Conservation (phyloP, 1,284 basidiomycete genomes). For the Omphalotus olearius region DNA sequence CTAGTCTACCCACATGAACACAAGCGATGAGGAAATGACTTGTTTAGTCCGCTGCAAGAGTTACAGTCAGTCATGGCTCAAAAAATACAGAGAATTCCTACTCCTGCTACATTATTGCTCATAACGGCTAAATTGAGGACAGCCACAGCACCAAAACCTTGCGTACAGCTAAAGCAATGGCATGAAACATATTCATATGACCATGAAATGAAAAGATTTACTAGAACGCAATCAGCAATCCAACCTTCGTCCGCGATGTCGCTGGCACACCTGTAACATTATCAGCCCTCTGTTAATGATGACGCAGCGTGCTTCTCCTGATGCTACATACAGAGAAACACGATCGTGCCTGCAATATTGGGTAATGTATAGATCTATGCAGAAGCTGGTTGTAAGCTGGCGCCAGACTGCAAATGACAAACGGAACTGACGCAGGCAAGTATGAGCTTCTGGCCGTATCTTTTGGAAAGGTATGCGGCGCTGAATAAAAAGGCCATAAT, state of each 20-base stretch:
- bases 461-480: slow-evolving; percentile 39
- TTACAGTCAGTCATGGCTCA: not conserved
- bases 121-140: slow-evolving; percentile 42
- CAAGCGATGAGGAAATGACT: slow-evolving; percentile 39
- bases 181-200: not conserved
- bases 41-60: slow-evolving; percentile 38
- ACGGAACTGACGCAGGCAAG: slow-evolving; percentile 35
- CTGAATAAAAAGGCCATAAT: slow-evolving; percentile 47
- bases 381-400: not conserved
- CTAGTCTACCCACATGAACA: slow-evolving; percentile 34
- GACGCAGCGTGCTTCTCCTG: not conserved
- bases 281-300: not conserved
- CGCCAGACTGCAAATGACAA: not conserved
- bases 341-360: slow-evolving; percentile 45
- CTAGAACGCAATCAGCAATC: slow-evolving; percentile 48
- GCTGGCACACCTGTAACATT: slow-evolving; percentile 31
- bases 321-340: slow-evolving; percentile 26
- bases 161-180: slow-evolving; percentile 30
- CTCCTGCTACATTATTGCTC: slow-evolving; percentile 42
- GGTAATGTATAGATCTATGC: slow-evolving; percentile 41
- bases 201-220: slow-evolving; percentile 20
- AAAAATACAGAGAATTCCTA: slow-evolving; percentile 10
- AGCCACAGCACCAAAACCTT: slow-evolving; percentile 40
- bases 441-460: slow-evolving; percentile 39
- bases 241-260: slow-evolving; percentile 38